Conservation (phyloP, 192 early-diverging fungal genomes). For the Coemansia umbellata region DNA sequence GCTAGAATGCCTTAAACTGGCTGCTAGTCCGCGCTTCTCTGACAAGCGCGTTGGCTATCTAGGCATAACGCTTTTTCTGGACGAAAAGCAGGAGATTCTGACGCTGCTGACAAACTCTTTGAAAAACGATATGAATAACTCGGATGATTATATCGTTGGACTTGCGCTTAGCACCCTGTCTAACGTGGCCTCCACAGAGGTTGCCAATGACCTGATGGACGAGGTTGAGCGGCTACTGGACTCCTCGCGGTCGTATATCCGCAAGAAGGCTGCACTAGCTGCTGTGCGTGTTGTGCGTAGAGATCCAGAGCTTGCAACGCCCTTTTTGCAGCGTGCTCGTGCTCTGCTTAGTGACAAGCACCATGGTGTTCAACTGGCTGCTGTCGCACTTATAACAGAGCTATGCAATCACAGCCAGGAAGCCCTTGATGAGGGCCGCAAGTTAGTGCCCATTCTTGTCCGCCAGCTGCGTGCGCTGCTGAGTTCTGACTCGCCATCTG, state of each 20-base stretch:
- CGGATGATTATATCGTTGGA: constrained; percentile 96
- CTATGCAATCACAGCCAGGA: constrained; percentile 75
- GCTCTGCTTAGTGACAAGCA: constrained; percentile 85
- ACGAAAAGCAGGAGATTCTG: constrained; percentile 96
- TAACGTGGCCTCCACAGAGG: constrained; percentile 94
- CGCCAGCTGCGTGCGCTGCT: constrained; percentile 86
- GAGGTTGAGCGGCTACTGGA: constrained; percentile 93
- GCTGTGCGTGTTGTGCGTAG: constrained; percentile 88
- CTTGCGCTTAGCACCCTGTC: constrained; percentile 94
- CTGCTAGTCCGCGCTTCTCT: constrained; percentile 86
- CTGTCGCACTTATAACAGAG: constrained; percentile 83
- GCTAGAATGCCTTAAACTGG: constrained; percentile 98
- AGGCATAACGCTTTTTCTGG: constrained; percentile 94
- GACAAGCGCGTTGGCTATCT: constrained; percentile 99
- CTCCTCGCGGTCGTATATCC: constrained; percentile 87
- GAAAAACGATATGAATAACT: constrained; percentile 93
- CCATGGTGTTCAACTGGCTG: constrained; percentile 92
- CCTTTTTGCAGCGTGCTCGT: constrained; percentile 72
- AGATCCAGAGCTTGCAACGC: constrained; percentile 88
- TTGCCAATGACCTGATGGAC: constrained; percentile 87
- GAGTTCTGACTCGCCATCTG: constrained; percentile 77
- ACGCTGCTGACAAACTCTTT: constrained; percentile 97
- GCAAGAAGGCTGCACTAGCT: constrained; percentile 97
- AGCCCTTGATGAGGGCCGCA: constrained; percentile 66
- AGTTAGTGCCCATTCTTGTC: constrained; percentile 80